Evolutionary conservation across 2,329 filamentous ascomycete species (phyloP).

Genomic region (Metarhizium rileyi): DNA sequence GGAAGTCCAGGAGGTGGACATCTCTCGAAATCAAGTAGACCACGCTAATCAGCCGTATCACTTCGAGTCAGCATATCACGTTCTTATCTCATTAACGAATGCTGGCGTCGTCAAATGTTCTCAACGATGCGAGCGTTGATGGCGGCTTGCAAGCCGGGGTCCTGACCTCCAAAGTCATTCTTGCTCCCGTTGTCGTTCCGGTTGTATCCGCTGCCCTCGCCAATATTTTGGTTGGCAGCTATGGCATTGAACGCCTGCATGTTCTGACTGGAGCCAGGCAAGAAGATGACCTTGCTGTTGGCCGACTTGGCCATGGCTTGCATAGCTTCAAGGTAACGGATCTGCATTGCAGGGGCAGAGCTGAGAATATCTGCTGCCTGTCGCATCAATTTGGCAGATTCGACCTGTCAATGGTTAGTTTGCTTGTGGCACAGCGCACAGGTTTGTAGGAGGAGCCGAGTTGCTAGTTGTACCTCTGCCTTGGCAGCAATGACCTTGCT

Average conservation of each 20-base stretch:
- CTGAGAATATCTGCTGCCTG: slow-evolving; percentile 90
- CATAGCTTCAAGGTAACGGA: slow-evolving; percentile 96
- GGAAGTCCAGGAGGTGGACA: slow-evolving; percentile 5
- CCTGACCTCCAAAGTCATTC: slow-evolving; percentile 42
- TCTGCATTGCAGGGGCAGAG: slow-evolving; percentile 94
- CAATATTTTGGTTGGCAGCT: slow-evolving; percentile 24
- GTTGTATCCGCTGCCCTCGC: slow-evolving; percentile 36
- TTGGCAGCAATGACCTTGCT: slow-evolving; percentile 96
- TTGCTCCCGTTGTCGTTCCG: slow-evolving; percentile 35
- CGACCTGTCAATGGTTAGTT: slow-evolving; percentile 43
- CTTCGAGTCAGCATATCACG: slow-evolving; percentile 21
- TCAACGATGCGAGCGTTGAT: slow-evolving; percentile 77
- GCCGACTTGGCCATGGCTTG: slow-evolving; percentile 95
- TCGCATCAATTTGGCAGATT: slow-evolving; percentile 87
- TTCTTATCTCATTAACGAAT: slow-evolving; percentile 9
- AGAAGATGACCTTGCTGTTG: slow-evolving; percentile 80
- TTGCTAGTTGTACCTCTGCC: slow-evolving; percentile 52
- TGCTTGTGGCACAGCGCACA: background rate
- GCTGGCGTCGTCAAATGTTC: slow-evolving; percentile 58
- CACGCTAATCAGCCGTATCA: slow-evolving; percentile 21
- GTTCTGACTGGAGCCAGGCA: slow-evolving; percentile 53
- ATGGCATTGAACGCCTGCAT: slow-evolving; percentile 37
- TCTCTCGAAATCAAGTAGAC: slow-evolving; percentile 25
- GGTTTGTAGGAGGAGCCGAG: background rate
- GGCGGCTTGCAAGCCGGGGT: slow-evolving; percentile 63